phyloP scores from a whole-genome alignment of 176 grass and related monocot genomes.

The Eragrostis curvula region DNA sequence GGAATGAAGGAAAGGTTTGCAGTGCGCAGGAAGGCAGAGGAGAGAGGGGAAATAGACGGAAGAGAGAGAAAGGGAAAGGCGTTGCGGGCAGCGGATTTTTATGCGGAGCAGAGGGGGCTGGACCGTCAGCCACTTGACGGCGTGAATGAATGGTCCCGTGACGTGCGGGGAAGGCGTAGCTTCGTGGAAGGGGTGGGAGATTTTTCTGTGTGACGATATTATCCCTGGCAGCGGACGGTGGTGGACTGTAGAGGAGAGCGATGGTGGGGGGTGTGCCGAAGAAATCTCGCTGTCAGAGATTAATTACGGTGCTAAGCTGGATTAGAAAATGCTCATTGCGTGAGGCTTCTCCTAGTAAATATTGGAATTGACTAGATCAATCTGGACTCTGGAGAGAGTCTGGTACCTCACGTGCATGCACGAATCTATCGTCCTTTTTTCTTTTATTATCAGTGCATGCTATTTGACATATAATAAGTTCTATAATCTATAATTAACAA shows the following conservation, averaged over 20 bases:
- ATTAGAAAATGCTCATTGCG: neutral
- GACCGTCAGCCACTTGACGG: constrained; percentile 15
- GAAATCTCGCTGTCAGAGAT: constrained; percentile 5
- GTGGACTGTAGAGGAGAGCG: neutral
- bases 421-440: neutral
- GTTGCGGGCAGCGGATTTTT: constrained; percentile 26
- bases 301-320: neutral
- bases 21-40: constrained; percentile 24
- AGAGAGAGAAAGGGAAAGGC: neutral
- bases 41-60: neutral
- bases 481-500: neutral
- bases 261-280: neutral
- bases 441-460: neutral
- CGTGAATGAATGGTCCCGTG: constrained; percentile 17
- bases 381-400: too few relatives aligned
- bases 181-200: constrained; percentile 7
- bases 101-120: neutral
- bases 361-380: neutral
- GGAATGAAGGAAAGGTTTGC: neutral
- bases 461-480: neutral
- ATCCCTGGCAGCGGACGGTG: neutral
- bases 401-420: neutral
- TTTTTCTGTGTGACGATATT: neutral
- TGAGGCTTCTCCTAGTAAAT: neutral
- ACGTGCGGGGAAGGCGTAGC: constrained; percentile 20